These are phyloP conservation scores for Lactarius sanguifluus DNA, from an alignment of 768 basidiomycete species.

Conservation along the genomic window DNA sequence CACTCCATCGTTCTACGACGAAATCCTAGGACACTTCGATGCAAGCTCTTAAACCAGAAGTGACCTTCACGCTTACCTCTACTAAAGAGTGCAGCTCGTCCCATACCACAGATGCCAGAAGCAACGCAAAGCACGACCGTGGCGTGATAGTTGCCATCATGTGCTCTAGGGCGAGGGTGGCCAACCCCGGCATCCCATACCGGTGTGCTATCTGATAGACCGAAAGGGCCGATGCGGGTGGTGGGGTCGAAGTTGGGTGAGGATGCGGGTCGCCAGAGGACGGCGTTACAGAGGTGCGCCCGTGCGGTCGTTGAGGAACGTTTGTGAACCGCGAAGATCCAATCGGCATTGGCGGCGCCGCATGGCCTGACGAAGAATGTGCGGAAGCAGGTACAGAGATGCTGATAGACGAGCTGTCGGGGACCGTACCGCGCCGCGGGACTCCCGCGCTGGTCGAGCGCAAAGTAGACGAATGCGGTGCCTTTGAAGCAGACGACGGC, in stretches of 20 bases:
- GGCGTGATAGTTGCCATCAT: conserved; percentile 69
- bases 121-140: conserved; percentile 61
- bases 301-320: conserved; percentile 46
- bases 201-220: conserved; percentile 78
- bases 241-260: conserved; percentile 62
- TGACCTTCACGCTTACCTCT: conserved; percentile 44
- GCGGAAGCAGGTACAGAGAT: conserved; percentile 9
- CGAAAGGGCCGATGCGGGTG: conserved; percentile 68
- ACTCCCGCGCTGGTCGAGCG: conserved; percentile 15
- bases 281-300: conserved; percentile 32
- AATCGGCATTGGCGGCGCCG: conserved; percentile 44
- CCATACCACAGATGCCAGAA: conserved; percentile 68
- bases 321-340: conserved; percentile 48
- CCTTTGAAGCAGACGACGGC: conserved; percentile 16
- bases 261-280: conserved; percentile 63
- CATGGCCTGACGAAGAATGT: conserved; percentile 25
- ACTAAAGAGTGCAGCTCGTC: conserved; percentile 61
- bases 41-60: conserved; percentile 19
- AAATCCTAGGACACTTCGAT: conserved; percentile 51
- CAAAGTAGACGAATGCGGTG: conserved; percentile 21
- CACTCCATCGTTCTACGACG: conserved; percentile 74
- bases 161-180: conserved; percentile 67
- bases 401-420: conserved; percentile 15
- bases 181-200: conserved; percentile 65
- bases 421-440: conserved; percentile 20